Percentiles rank a stretch among this genome's conserved stretches.
Evolutionary conservation across 345 rosid genomes (phyloP).

Genomic region (Aquilaria sinensis): DNA sequence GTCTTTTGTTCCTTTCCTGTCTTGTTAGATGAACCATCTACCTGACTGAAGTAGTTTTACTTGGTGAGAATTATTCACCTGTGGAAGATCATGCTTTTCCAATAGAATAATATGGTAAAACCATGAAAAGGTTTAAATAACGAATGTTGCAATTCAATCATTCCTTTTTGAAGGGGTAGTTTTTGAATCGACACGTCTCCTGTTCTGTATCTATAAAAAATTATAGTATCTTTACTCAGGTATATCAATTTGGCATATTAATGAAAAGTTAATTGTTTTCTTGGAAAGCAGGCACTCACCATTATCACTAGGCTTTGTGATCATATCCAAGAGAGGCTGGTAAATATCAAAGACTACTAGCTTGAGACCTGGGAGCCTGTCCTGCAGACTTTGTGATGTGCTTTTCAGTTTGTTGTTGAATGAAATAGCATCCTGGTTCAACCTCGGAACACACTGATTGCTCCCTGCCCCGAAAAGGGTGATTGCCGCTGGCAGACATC

Average conservation of each 20-base stretch:
- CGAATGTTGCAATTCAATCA: background rate
- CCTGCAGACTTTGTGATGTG: conserved; percentile 47
- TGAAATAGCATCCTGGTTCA: conserved; percentile 62
- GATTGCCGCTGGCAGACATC: conserved; percentile 89
- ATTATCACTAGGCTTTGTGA: conserved; percentile 47
- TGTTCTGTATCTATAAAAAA: background rate
- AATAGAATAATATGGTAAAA: no score
- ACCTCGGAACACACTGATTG: conserved; percentile 56
- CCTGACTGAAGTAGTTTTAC: no score
- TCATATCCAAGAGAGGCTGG: conserved; percentile 70
- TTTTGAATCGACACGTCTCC: background rate
- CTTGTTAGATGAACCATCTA: no score
- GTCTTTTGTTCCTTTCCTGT: no score
- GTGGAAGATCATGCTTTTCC: no score
- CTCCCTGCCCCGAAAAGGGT: conserved; percentile 76
- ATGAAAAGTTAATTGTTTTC: background rate
- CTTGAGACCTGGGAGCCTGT: conserved; percentile 62
- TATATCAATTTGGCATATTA: no score
- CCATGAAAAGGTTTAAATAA: no score
- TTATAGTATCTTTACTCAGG: background rate
- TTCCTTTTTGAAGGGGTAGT: background rate
- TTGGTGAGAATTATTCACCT: no score
- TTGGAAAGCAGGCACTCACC: conserved; percentile 39
- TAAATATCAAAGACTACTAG: conserved; percentile 73
- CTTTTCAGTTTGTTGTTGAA: conserved; percentile 69